These are phyloP conservation scores for Pisolithus orientalis DNA, from an alignment of 768 basidiomycete species.

Conservation along the genomic window DNA sequence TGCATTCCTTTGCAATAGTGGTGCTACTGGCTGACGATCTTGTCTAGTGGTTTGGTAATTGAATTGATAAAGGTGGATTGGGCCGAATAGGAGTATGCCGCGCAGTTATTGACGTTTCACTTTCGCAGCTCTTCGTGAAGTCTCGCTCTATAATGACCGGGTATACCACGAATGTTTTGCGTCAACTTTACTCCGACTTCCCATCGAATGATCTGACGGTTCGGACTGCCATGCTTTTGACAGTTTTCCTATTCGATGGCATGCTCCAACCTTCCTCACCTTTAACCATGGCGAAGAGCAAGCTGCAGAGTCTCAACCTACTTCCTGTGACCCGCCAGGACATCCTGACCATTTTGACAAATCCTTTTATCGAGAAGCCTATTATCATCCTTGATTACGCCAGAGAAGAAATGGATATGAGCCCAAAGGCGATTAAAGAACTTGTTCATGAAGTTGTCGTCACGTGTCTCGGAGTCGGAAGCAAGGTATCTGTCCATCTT, in stretches of 20 bases:
- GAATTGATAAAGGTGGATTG: slow-evolving; percentile 58
- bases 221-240: slow-evolving; percentile 69
- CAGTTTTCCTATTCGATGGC: slow-evolving; percentile 44
- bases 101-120: slow-evolving; percentile 2
- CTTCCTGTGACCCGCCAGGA: slow-evolving; percentile 53
- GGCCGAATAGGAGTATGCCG: background rate
- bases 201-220: slow-evolving; percentile 53
- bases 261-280: slow-evolving; percentile 18
- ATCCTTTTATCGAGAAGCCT: slow-evolving; percentile 63
- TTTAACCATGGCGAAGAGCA: slow-evolving; percentile 34
- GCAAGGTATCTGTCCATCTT: slow-evolving; percentile 29
- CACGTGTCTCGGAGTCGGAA: slow-evolving; percentile 55
- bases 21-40: slow-evolving; percentile 1
- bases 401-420: slow-evolving; percentile 37
- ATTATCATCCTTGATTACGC: slow-evolving; percentile 47
- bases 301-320: slow-evolving; percentile 51
- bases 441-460: slow-evolving; percentile 56
- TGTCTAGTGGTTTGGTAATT: slow-evolving; percentile 40
- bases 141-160: slow-evolving; percentile 57
- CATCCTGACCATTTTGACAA: slow-evolving; percentile 55
- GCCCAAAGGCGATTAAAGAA: slow-evolving; percentile 32
- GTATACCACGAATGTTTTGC: slow-evolving; percentile 46
- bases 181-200: slow-evolving; percentile 62
- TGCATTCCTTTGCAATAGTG: slow-evolving; percentile 15
- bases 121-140: slow-evolving; percentile 55